Conservation (phyloP, 225 moss, liverwort and hornwort genomes). For the Physcomitrellopsis africana region DNA sequence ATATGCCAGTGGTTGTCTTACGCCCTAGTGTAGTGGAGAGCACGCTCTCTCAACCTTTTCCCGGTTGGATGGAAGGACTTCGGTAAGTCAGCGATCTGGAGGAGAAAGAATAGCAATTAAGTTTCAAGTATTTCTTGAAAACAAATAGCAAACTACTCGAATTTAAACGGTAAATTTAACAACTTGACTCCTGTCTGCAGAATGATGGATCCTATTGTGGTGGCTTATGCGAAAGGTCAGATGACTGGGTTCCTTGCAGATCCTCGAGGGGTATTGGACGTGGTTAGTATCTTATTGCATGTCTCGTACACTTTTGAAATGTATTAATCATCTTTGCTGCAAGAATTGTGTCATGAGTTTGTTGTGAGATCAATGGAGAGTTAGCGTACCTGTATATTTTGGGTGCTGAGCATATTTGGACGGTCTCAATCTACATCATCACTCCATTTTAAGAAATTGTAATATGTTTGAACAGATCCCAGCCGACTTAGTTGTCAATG, state of each 20-base stretch:
- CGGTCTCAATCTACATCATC: background rate
- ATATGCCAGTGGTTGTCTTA: constrained; percentile 47
- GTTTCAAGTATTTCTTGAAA: background rate
- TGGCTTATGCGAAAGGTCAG: constrained; percentile 78
- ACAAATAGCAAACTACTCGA: background rate
- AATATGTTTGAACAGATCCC: constrained; percentile 59
- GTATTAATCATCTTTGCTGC: background rate
- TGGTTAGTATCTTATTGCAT: constrained; percentile 51
- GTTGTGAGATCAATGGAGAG: background rate
- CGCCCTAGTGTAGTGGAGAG: constrained; percentile 61
- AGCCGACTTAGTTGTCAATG: constrained; percentile 78
- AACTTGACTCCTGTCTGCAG: constrained; percentile 36
- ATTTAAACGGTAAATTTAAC: background rate
- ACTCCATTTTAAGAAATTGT: background rate
- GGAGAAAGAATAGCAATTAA: no score
- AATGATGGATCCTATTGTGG: constrained; percentile 82
- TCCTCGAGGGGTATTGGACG: constrained; percentile 71
- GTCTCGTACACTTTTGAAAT: background rate
- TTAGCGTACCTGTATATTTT: background rate
- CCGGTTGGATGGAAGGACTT: constrained; percentile 59
- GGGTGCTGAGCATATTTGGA: background rate
- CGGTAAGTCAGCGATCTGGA: constrained; percentile 21
- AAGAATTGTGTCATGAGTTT: background rate
- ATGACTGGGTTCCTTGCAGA: constrained; percentile 76
- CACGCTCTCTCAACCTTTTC: constrained; percentile 42